Percentiles rank a stretch among this genome's conserved stretches.
phyloP scores from a whole-genome alignment of 768 basidiomycete species.

The Gyrodon lividus region DNA sequence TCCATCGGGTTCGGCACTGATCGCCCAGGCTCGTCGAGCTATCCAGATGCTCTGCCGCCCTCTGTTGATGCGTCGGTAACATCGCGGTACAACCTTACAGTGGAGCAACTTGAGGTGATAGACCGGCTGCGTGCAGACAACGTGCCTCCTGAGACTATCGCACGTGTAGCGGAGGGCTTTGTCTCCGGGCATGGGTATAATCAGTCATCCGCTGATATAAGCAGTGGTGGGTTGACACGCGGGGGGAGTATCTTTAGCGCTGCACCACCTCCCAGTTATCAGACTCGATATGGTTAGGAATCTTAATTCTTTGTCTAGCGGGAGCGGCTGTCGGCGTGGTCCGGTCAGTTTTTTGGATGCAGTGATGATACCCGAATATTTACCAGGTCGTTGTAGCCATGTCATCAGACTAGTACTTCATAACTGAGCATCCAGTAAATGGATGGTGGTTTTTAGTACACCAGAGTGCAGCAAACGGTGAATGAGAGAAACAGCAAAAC shows the following conservation, averaged over 20 bases:
- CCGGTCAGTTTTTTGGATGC: no score
- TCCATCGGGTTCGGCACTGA: neutral
- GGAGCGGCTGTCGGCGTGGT: no score
- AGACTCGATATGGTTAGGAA: conserved; percentile 2
- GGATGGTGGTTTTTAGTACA: no score
- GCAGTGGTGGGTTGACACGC: neutral
- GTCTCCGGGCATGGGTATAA: neutral
- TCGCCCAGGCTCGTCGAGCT: neutral
- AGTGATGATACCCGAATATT: no score
- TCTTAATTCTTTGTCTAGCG: neutral
- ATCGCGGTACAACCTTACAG: conserved; percentile 8
- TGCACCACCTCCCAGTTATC: conserved; percentile 22
- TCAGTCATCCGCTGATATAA: neutral
- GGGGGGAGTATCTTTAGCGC: conserved; percentile 3
- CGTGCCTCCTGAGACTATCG: conserved; percentile 15
- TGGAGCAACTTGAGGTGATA: conserved; percentile 13
- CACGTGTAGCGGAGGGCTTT: conserved; percentile 14
- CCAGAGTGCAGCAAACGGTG: no score
- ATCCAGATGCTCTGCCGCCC: neutral
- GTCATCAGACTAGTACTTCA: no score
- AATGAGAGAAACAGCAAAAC: no score
- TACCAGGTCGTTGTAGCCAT: no score
- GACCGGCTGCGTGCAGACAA: conserved; percentile 6
- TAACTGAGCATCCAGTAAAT: no score
- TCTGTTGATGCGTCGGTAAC: neutral